phyloP scores from a whole-genome alignment of 805 yeast genomes.

The Starmera quercuum region DNA sequence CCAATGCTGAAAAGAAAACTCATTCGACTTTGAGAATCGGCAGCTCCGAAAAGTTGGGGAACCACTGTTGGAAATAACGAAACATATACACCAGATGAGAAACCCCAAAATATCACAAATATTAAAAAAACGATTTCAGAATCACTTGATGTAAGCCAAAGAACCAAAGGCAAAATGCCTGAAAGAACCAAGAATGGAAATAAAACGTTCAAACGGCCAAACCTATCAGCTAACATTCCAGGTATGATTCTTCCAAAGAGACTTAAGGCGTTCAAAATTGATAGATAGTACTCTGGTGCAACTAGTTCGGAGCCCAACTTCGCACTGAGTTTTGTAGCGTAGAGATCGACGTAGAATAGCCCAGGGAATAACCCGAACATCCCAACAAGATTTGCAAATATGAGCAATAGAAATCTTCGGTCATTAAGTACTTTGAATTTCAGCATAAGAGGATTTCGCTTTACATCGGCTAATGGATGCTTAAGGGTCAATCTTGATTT shows the following conservation, averaged over 20 bases:
- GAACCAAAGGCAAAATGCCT: constrained; percentile 21
- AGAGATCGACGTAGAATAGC: constrained; percentile 12
- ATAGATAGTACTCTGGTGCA: constrained; percentile 3
- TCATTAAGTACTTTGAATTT: constrained; percentile 8
- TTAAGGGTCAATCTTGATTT: constrained; percentile 25
- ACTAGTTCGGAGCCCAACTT: constrained; percentile 1
- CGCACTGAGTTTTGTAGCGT: constrained; percentile 4
- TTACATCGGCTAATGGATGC: constrained; percentile 15
- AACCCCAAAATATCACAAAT: constrained; percentile 26
- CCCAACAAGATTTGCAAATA: constrained; percentile 2
- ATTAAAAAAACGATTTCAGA: constrained; percentile 12
- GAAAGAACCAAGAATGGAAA: constrained; percentile 22
- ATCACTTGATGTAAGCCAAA: constrained; percentile 25
- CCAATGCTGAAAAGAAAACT: constrained; percentile 21
- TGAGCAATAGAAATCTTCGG: constrained; percentile 5
- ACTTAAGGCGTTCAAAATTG: constrained; percentile 32
- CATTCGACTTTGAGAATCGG: constrained; percentile 24
- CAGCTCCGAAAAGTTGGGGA: constrained; percentile 25
- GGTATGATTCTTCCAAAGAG: constrained; percentile 43
- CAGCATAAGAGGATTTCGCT: constrained; percentile 6
- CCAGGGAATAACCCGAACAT: constrained; percentile 29
- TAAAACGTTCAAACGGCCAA: constrained; percentile 38
- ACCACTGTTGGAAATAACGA: constrained; percentile 26
- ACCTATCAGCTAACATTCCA: constrained; percentile 36
- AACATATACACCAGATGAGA: constrained; percentile 25